Evolutionary conservation across 495 filamentous ascomycete genomes (phyloP).

Genomic region (Collariella sp.): DNA sequence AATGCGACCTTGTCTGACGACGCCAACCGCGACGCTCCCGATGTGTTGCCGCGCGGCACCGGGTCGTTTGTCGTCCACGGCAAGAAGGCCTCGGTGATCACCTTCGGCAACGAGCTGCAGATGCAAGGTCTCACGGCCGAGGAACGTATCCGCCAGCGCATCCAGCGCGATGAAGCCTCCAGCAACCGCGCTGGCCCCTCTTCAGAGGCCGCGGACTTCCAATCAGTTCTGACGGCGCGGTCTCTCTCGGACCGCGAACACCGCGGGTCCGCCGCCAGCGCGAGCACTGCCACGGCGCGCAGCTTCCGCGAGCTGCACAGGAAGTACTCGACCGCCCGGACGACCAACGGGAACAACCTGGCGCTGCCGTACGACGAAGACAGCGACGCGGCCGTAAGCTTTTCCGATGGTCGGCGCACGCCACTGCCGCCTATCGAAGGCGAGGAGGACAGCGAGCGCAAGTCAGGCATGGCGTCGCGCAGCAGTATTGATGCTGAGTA

Average conservation of each 20-base stretch:
- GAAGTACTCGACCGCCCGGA: conserved; percentile 41
- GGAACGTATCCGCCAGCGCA: conserved; percentile 53
- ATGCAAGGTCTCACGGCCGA: conserved; percentile 75
- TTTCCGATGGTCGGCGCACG: conserved; percentile 47
- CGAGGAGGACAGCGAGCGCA: conserved; percentile 22
- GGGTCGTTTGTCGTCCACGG: conserved; percentile 94
- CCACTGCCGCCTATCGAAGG: conserved; percentile 45
- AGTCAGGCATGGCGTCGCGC: neutral
- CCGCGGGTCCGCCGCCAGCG: conserved; percentile 46
- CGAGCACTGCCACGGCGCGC: conserved; percentile 47
- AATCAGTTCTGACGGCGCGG: conserved; percentile 24
- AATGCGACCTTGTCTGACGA: conserved; percentile 56
- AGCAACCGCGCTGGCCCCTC: conserved; percentile 14
- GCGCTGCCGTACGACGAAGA: conserved; percentile 45
- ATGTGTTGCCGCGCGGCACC: conserved; percentile 64
- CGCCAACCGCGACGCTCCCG: conserved; percentile 42
- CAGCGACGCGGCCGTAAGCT: conserved; percentile 47
- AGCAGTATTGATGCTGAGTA: conserved; percentile 13
- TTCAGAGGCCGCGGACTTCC: conserved; percentile 23
- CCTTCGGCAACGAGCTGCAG: conserved; percentile 86
- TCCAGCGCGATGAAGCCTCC: conserved; percentile 30
- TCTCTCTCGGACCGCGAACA: conserved; percentile 31
- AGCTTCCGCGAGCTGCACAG: conserved; percentile 48
- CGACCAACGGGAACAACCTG: conserved; percentile 28
- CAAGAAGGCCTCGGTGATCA: conserved; percentile 94